phyloP scores from a whole-genome alignment of 2,329 filamentous ascomycete genomes.

The Talaromyces sp. region DNA sequence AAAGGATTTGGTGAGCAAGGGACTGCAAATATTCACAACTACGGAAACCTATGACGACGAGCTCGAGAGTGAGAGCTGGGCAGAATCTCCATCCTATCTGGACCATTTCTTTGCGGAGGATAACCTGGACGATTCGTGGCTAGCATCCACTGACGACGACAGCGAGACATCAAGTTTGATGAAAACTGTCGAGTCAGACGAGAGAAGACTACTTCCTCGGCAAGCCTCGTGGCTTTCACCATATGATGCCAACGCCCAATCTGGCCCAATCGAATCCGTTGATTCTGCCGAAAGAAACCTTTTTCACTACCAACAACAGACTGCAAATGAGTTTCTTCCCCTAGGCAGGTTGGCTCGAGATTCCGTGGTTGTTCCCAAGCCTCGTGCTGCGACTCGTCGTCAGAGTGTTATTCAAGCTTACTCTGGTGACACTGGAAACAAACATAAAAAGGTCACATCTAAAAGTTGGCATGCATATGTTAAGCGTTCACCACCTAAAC shows the following conservation, averaged over 20 bases:
- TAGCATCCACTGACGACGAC: not conserved
- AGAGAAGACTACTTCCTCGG: slow-evolving; percentile 2
- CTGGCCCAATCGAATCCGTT: not conserved
- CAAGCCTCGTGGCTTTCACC: not conserved
- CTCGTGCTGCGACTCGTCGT: not conserved
- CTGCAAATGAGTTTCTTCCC: not conserved
- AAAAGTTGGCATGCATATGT: not conserved
- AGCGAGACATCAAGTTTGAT: not conserved
- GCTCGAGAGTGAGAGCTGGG: not conserved
- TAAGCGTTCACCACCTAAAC: not conserved
- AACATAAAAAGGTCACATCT: not conserved
- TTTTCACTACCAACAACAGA: not conserved
- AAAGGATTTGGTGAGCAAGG: slow-evolving; percentile 39
- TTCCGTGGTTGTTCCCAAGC: not conserved
- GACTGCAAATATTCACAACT: not conserved
- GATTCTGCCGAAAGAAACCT: not conserved
- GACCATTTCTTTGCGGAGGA: not conserved
- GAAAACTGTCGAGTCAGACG: slow-evolving; percentile 2
- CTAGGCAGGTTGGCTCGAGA: not conserved
- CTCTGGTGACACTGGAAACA: not conserved
- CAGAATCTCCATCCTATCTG: not conserved
- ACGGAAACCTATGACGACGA: not conserved
- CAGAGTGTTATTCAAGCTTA: not conserved
- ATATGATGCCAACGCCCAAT: not conserved
- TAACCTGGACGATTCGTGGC: not conserved